Evolutionary conservation across 257 asterid genomes (phyloP), one percentile per base, ranked within the genome.

Genomic region (Leonotis leonurus): DNA sequence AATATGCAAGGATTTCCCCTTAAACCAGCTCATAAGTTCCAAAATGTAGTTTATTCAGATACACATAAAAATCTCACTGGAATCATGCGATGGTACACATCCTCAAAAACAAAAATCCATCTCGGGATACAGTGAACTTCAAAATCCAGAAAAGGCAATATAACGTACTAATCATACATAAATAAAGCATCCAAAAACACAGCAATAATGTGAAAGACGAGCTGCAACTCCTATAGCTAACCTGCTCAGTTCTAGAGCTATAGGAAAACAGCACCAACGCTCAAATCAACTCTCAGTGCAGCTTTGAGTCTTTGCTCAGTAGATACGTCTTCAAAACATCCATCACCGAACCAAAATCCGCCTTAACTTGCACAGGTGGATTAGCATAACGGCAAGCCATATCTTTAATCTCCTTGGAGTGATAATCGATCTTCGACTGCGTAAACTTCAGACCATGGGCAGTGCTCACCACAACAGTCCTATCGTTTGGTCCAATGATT

Each of bases 361-460:
- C 94, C 62, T 82, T 89, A 26, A 89, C 96, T 52, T 82, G 84
- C 55, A 86, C 89, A 0, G 95, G 95, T 8, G 95, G 96, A 56
- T 89, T 89, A 0, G 96, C 89, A 53, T 29, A 86, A 14, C 82
- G 72, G 70, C 96, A 86, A n/a, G 60, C 83, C 93, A 89, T 84
- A 6, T 86, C 95, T 24, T 77, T 80, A 29, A 89, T 89, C 65
- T 60, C 83, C 70, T 73, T 64, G 0, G 96, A 89, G 64, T 89
- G 96, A 51, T 89, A 89, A 77, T 86, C 62, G 16, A 76, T 68
- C 79, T 89, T 89, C 27, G 94, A 82, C 33, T 89, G 91, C 0
- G 94, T 89, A 53, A 84, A 89, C 87, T 89, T 89, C 83, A 89
- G 46, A 12, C 97, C 97, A 49, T 89, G 97, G 67, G 95, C 96